Conservation (phyloP, 768 basidiomycete genomes). For the Rubroboletus satanas region DNA sequence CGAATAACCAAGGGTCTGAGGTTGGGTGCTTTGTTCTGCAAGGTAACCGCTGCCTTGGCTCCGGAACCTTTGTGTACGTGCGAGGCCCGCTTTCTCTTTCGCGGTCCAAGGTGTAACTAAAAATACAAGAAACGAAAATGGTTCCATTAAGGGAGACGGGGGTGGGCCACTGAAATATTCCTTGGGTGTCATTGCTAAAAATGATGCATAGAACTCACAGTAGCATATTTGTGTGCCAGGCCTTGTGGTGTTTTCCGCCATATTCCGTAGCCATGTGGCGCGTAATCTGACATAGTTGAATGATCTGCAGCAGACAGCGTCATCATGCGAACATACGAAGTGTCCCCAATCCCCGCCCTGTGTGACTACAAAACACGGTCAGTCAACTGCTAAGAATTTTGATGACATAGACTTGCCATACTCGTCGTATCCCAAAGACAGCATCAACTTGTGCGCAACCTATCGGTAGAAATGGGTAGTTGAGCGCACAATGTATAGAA, state of each 20-base stretch:
- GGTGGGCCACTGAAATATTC: constrained; percentile 16
- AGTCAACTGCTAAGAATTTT: not conserved
- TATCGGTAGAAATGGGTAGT: constrained; percentile 18
- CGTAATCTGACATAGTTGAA: constrained; percentile 31
- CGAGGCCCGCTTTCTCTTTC: constrained; percentile 25
- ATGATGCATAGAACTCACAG: constrained; percentile 29
- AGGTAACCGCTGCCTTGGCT: constrained; percentile 31
- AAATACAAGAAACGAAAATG: constrained; percentile 27
- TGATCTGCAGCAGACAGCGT: not conserved
- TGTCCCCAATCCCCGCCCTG: constrained; percentile 51
- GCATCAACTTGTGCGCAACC: constrained; percentile 48
- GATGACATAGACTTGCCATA: constrained; percentile 35
- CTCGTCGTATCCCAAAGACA: constrained; percentile 44
- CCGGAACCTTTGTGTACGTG: constrained; percentile 17
- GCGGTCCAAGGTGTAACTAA: constrained; percentile 28
- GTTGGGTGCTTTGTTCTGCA: constrained; percentile 37
- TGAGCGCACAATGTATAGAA: not conserved
- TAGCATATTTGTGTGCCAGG: constrained; percentile 50
- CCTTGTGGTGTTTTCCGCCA: constrained; percentile 43
- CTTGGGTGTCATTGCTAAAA: not conserved
- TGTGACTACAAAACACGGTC: constrained; percentile 31
- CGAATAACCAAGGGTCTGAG: constrained; percentile 52
- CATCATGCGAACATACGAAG: constrained; percentile 23
- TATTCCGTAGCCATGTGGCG: constrained; percentile 32
- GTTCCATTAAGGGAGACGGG: constrained; percentile 23